Evolutionary conservation across 2,329 filamentous ascomycete species (phyloP).

Genomic region (Sarocladiaceae sp.): DNA sequence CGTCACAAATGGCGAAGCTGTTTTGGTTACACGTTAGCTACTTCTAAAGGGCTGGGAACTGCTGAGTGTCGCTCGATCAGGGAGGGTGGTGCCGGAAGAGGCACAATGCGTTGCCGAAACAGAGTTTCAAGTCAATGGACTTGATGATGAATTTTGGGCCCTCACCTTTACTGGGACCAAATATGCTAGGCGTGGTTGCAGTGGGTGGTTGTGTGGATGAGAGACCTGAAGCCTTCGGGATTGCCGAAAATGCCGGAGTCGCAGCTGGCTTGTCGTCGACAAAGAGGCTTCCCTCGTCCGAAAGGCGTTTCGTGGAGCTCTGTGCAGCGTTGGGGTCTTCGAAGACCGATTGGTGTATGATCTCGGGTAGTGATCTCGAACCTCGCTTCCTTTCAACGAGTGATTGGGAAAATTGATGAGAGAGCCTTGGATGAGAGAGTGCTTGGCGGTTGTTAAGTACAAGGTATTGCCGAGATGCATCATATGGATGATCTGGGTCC

Average conservation of each 20-base stretch:
- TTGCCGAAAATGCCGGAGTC: background rate
- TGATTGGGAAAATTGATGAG: conserved; percentile 50
- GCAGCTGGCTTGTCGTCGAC: background rate
- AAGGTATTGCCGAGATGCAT: conserved; percentile 35
- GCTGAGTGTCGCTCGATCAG: too few relatives aligned
- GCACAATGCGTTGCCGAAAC: background rate
- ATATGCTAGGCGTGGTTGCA: background rate
- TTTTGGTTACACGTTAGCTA: background rate
- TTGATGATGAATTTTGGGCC: background rate
- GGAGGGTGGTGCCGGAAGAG: too few relatives aligned
- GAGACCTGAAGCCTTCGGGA: background rate
- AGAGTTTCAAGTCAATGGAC: background rate
- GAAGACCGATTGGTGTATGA: conserved; percentile 53
- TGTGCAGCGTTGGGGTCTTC: conserved; percentile 26
- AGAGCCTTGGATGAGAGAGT: conserved; percentile 45
- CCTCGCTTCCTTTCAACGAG: conserved; percentile 60
- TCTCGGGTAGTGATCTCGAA: conserved; percentile 43
- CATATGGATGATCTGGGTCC: conserved; percentile 27
- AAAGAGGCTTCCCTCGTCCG: background rate
- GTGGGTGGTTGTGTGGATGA: background rate
- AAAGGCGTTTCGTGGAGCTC: background rate
- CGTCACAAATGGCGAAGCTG: background rate
- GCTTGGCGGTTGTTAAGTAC: conserved; percentile 39
- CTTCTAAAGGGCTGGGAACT: too few relatives aligned
- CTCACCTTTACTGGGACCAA: conserved; percentile 2